Percentiles rank a stretch among this genome's conserved stretches.
These are phyloP conservation scores for Pugionium dolabratum DNA, from an alignment of 345 rosid genomes.

Conservation along the genomic window DNA sequence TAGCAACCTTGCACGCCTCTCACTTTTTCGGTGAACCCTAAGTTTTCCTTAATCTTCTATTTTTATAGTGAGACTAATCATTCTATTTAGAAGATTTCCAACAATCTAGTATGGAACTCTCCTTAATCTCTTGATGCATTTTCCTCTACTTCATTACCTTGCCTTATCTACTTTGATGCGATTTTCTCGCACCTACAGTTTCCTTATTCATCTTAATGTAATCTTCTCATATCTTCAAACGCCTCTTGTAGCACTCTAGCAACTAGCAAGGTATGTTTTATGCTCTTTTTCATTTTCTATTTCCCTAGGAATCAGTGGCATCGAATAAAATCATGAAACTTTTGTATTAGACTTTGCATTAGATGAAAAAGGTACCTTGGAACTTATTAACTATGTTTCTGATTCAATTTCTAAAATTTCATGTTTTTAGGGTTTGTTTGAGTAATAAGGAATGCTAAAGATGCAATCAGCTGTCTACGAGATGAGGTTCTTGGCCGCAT, in stretches of 20 bases:
- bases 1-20: too few relatives aligned
- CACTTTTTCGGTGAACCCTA: too few relatives aligned
- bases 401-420: not conserved
- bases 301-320: not conserved
- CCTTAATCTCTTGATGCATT: too few relatives aligned
- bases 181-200: too few relatives aligned
- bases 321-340: not conserved
- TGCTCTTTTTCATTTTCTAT: not conserved
- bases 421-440: not conserved
- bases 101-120: too few relatives aligned
- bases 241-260: not conserved
- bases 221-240: too few relatives aligned
- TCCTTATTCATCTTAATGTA: too few relatives aligned
- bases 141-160: too few relatives aligned
- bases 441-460: not conserved
- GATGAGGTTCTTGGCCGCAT: not conserved
- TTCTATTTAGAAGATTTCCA: too few relatives aligned
- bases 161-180: too few relatives aligned
- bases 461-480: constrained; percentile 3
- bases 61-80: too few relatives aligned
- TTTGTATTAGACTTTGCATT: not conserved
- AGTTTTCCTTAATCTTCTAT: too few relatives aligned
- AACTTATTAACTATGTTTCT: not conserved
- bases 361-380: not conserved
- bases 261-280: not conserved